Conservation (phyloP, 2,329 filamentous ascomycete genomes). For the Chaetomium globosum region DNA sequence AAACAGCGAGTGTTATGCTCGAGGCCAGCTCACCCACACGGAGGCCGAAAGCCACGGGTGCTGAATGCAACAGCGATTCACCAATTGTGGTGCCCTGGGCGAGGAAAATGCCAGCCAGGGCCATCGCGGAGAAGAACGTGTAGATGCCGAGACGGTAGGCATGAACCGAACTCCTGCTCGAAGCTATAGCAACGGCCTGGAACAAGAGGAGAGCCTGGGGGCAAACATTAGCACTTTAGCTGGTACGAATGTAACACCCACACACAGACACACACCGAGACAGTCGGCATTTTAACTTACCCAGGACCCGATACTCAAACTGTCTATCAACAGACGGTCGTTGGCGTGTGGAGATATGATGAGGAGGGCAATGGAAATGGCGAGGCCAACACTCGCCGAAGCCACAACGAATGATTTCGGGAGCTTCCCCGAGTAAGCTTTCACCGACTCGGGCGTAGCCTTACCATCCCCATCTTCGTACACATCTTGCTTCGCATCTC, state of each 20-base stretch:
- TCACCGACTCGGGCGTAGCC: constrained; percentile 64
- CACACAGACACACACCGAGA: too few species aligned
- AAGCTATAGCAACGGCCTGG: constrained; percentile 55
- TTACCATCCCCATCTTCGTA: constrained; percentile 73
- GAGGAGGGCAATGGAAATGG: constrained; percentile 59
- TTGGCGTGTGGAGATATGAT: constrained; percentile 53
- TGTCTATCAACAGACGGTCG: constrained; percentile 56
- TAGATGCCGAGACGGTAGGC: constrained; percentile 58
- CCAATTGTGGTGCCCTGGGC: constrained; percentile 50
- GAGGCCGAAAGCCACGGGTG: constrained; percentile 47
- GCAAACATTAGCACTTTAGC: constrained; percentile 14
- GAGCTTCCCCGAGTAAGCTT: constrained; percentile 62
- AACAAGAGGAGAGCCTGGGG: constrained; percentile 54
- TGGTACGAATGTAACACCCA: neutral
- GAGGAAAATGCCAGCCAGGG: constrained; percentile 50
- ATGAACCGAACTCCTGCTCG: constrained; percentile 54
- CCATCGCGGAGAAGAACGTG: constrained; percentile 51
- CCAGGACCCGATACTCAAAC: constrained; percentile 64
- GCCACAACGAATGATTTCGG: constrained; percentile 59
- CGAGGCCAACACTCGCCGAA: constrained; percentile 57
- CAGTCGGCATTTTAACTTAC: constrained; percentile 49
- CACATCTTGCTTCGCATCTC: constrained; percentile 45
- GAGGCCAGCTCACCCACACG: constrained; percentile 53
- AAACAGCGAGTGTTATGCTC: constrained; percentile 50
- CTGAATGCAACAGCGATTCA: constrained; percentile 41